Percentiles rank a stretch among this genome's conserved stretches.
phyloP scores from a whole-genome alignment of 1,139 yeast genomes.

The Geotrichum bryndzae region DNA sequence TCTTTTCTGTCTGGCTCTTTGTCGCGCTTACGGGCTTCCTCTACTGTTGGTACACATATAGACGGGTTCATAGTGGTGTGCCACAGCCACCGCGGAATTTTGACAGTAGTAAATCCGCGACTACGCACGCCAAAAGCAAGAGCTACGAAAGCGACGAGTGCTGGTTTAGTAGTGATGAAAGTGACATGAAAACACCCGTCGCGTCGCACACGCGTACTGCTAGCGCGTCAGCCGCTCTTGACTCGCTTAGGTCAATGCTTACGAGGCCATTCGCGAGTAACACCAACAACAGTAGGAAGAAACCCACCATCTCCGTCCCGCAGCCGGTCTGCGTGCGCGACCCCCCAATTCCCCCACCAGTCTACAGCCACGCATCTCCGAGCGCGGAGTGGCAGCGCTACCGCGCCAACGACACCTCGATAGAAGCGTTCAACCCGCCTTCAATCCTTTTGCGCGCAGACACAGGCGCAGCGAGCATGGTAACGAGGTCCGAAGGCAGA shows the following conservation, averaged over 20 bases:
- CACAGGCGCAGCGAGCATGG: neutral
- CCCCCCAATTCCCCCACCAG: slow-evolving; percentile 7
- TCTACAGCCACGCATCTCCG: neutral
- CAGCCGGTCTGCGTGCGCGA: slow-evolving; percentile 1
- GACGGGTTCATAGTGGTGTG: neutral
- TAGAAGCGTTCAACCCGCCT: slow-evolving; percentile 5
- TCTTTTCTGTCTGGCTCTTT: slow-evolving; percentile 25
- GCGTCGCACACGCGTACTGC: neutral
- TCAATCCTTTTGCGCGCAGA: slow-evolving; percentile 3
- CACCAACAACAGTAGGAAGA: neutral
- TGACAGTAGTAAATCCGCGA: neutral
- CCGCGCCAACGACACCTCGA: neutral
- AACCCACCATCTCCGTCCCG: neutral
- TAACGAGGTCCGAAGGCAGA: neutral
- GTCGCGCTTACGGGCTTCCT: slow-evolving; percentile 23
- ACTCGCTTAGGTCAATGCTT: neutral
- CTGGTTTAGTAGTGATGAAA: slow-evolving; percentile 1
- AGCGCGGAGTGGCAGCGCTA: slow-evolving; percentile 14
- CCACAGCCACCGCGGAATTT: slow-evolving; percentile 2
- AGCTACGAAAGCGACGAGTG: slow-evolving; percentile 8
- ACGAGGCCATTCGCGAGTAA: neutral
- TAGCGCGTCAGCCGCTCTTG: neutral
- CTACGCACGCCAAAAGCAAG: neutral
- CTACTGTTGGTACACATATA: slow-evolving; percentile 19
- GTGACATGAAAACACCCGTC: neutral